Evolutionary conservation across 1,284 basidiomycete species (phyloP).

Genomic region (Ceratobasidium sp.): DNA sequence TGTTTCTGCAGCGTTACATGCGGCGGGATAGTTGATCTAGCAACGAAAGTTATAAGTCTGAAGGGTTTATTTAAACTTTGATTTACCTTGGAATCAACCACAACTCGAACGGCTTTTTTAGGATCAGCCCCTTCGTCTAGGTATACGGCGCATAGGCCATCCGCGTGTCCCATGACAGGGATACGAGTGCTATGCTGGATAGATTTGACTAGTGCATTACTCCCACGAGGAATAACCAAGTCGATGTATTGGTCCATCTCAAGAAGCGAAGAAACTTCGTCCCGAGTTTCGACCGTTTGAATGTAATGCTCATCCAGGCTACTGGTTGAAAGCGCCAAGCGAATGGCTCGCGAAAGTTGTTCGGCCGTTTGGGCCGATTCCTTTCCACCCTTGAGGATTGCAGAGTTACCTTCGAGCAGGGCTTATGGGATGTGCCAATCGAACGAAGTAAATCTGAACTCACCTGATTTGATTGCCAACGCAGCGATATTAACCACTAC

Average conservation of each 20-base stretch:
- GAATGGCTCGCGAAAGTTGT: slow-evolving; percentile 82
- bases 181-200: slow-evolving; percentile 94
- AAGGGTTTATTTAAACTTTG: not conserved
- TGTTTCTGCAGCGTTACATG: slow-evolving; percentile 95
- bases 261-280: slow-evolving; percentile 88
- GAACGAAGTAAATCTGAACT: slow-evolving; percentile 47
- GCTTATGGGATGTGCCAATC: slow-evolving; percentile 29
- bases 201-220: slow-evolving; percentile 86
- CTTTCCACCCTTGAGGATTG: slow-evolving; percentile 96
- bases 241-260: slow-evolving; percentile 93
- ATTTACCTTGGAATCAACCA: slow-evolving; percentile 90
- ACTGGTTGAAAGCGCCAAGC: slow-evolving; percentile 77
- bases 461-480: slow-evolving; percentile 95
- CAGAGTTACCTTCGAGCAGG: slow-evolving; percentile 77
- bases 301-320: slow-evolving; percentile 83
- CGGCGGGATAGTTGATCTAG: slow-evolving; percentile 93
- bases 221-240: slow-evolving; percentile 95
- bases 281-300: slow-evolving; percentile 92
- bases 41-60: not conserved
- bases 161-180: slow-evolving; percentile 99
- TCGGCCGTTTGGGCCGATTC: slow-evolving; percentile 84
- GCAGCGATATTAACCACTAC: slow-evolving; percentile 98
- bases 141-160: slow-evolving; percentile 92
- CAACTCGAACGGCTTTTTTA: slow-evolving; percentile 82
- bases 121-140: slow-evolving; percentile 84